Percentiles rank a stretch among this genome's conserved stretches.
phyloP scores from a whole-genome alignment of 768 basidiomycete species.

The Boletus subcaerulescens region DNA sequence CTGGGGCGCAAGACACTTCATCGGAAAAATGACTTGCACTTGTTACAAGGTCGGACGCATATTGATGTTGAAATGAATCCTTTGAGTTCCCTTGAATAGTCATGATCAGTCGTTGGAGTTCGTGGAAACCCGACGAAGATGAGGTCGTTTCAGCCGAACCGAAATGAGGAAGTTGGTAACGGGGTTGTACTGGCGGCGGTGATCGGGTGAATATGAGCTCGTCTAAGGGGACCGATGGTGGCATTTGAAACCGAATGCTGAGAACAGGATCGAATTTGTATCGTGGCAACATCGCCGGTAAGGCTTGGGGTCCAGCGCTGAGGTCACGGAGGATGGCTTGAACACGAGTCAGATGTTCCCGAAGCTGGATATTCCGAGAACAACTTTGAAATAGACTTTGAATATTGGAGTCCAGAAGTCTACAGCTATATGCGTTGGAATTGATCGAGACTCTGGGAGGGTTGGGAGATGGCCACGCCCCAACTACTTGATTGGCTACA shows the following conservation, averaged over 20 bases:
- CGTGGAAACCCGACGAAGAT: neutral
- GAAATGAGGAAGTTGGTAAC: neutral
- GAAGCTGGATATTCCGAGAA: neutral
- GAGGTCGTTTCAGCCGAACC: neutral
- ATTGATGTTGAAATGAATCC: neutral
- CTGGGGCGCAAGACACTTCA: neutral
- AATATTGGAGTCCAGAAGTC: neutral
- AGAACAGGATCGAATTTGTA: neutral
- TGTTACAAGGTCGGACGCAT: neutral
- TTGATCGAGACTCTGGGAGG: neutral
- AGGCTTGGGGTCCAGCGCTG: neutral
- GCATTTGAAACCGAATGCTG: neutral
- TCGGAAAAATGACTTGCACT: neutral
- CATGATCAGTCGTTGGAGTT: constrained; percentile 4
- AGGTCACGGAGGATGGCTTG: neutral
- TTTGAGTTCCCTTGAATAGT: constrained; percentile 3
- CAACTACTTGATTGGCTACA: neutral
- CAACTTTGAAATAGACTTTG: neutral
- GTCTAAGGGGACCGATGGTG: neutral
- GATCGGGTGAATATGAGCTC: neutral
- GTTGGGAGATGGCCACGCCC: neutral
- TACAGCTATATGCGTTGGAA: neutral
- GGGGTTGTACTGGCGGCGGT: neutral
- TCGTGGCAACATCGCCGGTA: neutral
- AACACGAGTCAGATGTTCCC: neutral